Percentiles rank a stretch among this genome's conserved stretches.
phyloP scores from a whole-genome alignment of 441 rosid species.

The Melianthus villosus region DNA sequence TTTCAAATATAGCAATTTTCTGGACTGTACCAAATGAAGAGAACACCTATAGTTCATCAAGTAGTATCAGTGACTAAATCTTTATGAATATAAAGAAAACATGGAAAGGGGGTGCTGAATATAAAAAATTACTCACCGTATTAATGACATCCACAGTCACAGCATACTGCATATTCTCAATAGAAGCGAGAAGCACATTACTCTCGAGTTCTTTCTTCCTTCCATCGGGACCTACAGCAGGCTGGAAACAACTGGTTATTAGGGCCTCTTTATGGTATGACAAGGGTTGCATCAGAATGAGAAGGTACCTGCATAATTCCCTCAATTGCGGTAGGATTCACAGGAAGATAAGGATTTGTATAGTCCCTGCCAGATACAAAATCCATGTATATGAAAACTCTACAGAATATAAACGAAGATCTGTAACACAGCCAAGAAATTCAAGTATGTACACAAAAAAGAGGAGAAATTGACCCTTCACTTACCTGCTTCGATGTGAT shows the following conservation, averaged over 20 bases:
- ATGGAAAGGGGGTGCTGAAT: constrained; percentile 4
- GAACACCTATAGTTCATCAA: constrained; percentile 40
- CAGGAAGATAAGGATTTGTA: constrained; percentile 94
- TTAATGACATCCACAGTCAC: constrained; percentile 86
- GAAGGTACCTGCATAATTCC: constrained; percentile 57
- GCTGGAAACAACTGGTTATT: constrained; percentile 29
- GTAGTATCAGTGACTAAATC: constrained; percentile 4
- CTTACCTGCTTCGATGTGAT: constrained; percentile 99
- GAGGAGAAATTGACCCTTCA: no score
- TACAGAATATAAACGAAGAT: no score
- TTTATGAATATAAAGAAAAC: constrained; percentile 1
- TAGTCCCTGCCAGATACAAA: constrained; percentile 93
- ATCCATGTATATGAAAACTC: no score
- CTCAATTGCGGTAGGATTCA: constrained; percentile 87
- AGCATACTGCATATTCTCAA: constrained; percentile 98
- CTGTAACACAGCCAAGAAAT: no score
- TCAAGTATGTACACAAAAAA: no score
- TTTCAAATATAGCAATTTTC: constrained; percentile 92
- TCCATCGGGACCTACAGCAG: constrained; percentile 77
- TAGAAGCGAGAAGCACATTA: constrained; percentile 84
- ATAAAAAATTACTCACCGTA: constrained; percentile 34
- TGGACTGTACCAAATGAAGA: constrained; percentile 86
- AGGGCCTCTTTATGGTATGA: neutral
- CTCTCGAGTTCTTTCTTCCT: constrained; percentile 80
- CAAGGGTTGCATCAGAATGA: neutral